These are phyloP conservation scores for Psilocybe mexicana DNA, from an alignment of 1,284 basidiomycete species.

Conservation along the genomic window DNA sequence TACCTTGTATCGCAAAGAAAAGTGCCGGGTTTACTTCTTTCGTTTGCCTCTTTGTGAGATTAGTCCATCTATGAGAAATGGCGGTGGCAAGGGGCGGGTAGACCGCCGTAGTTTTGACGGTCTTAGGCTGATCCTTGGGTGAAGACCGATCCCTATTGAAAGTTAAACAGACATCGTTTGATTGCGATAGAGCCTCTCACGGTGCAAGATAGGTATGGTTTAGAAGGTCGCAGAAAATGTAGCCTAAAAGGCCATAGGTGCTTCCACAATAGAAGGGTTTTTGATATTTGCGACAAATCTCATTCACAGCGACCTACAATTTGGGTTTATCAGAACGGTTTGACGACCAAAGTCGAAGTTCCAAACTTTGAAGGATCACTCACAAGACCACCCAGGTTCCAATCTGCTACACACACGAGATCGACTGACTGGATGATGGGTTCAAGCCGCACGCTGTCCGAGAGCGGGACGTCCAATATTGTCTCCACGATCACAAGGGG, in stretches of 20 bases:
- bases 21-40: slow-evolving; percentile 77
- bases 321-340: slow-evolving; percentile 6
- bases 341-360: not conserved
- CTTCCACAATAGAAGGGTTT: slow-evolving; percentile 89
- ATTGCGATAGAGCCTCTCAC: slow-evolving; percentile 42
- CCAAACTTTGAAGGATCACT: slow-evolving; percentile 32
- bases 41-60: slow-evolving; percentile 69
- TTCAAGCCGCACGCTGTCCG: slow-evolving; percentile 57
- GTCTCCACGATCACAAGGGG: slow-evolving; percentile 86
- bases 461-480: slow-evolving; percentile 50
- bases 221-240: slow-evolving; percentile 92
- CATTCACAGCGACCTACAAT: slow-evolving; percentile 73
- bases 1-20: slow-evolving; percentile 75
- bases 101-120: slow-evolving; percentile 59
- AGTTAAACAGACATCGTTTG: not conserved
- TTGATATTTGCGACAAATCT: slow-evolving; percentile 65
- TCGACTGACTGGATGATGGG: slow-evolving; percentile 66
- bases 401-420: slow-evolving; percentile 84
- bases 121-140: slow-evolving; percentile 62
- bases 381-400: slow-evolving; percentile 68
- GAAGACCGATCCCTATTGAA: slow-evolving; percentile 59
- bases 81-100: slow-evolving; percentile 70
- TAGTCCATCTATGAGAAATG: slow-evolving; percentile 69
- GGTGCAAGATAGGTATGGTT: slow-evolving; percentile 82
- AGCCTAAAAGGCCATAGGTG: slow-evolving; percentile 90